Evolutionary conservation across 1,284 basidiomycete genomes (phyloP).

Genomic region (Garcileccinum viscosum): DNA sequence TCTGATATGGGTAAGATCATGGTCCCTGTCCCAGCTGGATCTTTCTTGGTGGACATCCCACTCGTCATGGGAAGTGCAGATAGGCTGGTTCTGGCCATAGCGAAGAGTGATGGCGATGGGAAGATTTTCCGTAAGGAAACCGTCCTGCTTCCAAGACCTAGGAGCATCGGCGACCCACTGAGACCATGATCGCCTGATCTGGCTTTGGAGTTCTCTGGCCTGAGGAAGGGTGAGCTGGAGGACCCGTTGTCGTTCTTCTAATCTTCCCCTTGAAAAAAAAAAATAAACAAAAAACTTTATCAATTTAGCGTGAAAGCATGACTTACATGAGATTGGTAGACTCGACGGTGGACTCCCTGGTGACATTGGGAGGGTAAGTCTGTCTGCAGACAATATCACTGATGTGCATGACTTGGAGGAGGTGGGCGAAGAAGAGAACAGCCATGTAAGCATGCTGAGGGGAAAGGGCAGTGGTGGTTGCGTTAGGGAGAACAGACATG

Average conservation of each 20-base stretch:
- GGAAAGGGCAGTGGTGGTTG: slow-evolving; percentile 1
- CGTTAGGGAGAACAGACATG: neutral
- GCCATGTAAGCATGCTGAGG: neutral
- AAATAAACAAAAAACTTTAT: too few species aligned
- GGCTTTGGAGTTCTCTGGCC: neutral
- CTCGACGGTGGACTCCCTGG: neutral
- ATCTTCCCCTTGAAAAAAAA: neutral
- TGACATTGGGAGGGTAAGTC: neutral
- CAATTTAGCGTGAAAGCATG: too few species aligned
- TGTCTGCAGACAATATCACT: neutral
- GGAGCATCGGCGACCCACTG: neutral
- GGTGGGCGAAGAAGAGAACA: slow-evolving; percentile 8
- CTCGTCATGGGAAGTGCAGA: neutral
- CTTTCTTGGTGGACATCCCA: neutral
- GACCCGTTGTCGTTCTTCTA: neutral
- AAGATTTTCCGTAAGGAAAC: neutral
- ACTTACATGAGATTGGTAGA: neutral
- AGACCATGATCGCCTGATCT: neutral
- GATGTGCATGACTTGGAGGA: slow-evolving; percentile 1
- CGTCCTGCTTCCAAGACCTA: slow-evolving; percentile 2
- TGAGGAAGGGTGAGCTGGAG: slow-evolving; percentile 3
- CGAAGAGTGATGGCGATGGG: slow-evolving; percentile 8
- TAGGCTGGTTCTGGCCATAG: slow-evolving; percentile 15
- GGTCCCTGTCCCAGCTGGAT: neutral
- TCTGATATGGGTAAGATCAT: neutral